Evolutionary conservation across 352 stramenopile species (phyloP).

Genomic region (Pythium chondricola): DNA sequence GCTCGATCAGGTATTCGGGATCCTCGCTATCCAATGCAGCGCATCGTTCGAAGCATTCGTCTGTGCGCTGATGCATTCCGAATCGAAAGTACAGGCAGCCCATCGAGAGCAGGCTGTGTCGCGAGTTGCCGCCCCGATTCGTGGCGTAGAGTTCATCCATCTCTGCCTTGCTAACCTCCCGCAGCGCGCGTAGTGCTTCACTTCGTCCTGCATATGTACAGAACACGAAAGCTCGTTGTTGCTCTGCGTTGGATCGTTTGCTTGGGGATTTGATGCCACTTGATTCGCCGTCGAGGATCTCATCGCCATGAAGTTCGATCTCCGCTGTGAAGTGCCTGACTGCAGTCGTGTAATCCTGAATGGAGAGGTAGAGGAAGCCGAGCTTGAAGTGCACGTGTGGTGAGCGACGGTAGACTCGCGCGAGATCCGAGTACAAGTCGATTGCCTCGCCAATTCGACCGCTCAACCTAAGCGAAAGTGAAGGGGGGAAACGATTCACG

Average conservation of each 20-base stretch:
- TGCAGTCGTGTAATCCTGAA: conserved; percentile 24
- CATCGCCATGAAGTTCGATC: conserved; percentile 26
- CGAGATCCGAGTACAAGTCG: conserved; percentile 41
- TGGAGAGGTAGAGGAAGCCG: conserved; percentile 32
- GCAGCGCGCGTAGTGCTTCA: conserved; percentile 27
- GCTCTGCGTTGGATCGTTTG: neutral
- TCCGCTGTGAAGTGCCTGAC: conserved; percentile 33
- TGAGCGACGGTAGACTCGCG: conserved; percentile 25
- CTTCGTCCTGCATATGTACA: conserved; percentile 32
- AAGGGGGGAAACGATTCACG: neutral
- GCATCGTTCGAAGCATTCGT: conserved; percentile 37
- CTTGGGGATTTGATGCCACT: neutral
- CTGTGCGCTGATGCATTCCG: conserved; percentile 44
- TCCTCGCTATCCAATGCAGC: conserved; percentile 24
- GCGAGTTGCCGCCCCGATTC: conserved; percentile 33
- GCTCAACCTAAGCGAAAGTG: conserved; percentile 21
- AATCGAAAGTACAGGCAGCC: conserved; percentile 45
- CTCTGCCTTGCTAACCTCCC: conserved; percentile 26
- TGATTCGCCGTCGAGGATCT: neutral
- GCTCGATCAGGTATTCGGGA: conserved; percentile 39
- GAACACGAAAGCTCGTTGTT: conserved; percentile 36
- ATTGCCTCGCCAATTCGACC: conserved; percentile 37
- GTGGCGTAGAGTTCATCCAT: conserved; percentile 26
- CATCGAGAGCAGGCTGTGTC: conserved; percentile 30
- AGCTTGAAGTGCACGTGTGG: conserved; percentile 58